Base-by-base conservation (phyloP, 257 asterid species). In the Lavandula angustifolia region DNA sequence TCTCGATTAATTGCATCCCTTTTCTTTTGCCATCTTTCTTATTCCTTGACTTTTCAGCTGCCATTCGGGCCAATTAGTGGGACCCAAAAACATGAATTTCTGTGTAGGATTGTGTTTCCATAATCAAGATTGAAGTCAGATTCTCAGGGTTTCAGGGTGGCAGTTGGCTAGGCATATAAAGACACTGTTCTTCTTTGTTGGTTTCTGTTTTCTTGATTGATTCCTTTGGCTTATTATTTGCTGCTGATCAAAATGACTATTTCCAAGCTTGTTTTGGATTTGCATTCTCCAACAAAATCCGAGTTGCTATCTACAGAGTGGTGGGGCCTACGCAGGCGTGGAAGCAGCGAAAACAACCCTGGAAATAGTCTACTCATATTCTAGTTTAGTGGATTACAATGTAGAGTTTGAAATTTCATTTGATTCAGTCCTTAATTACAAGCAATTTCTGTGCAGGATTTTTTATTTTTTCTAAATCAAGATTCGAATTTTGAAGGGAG, bases 241-340 rank as follows among this genome's bases (percentile, higher is more conserved):
- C 67, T 60, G 71, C 52, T 41, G 27, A 22, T 22, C 27, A 31
- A 37, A 41, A 32, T 64, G 17, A 54, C 81, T 79, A 82, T 86
- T 84, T 86, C 89, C 92, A 76, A 62, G 77, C 71, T 84, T 82
- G 88, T 84, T 84, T 84, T 68, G 67, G 59, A 47, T 29, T 83
- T 67, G 84, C 56, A 57, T 49, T 50, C 44, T 32, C 69, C 62
- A 54, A 3, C 27, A 53, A 34, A 34, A 52, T 27, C 31, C 11
- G 31, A 22, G 38, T 12, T 22, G 29, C 27, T 22, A 1, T 16
- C 13, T 9, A n/a, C 55, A 47, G 64, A 42, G 14, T 9, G 10
- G 12, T 53, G 14, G 42, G 71, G 44, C 11, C 8, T 31, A n/a
- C 13, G 68, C 49, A 27, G 60, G 60, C 34, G 52, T 71, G 84